Conservation (phyloP, 139 green algal genomes). For the Haematococcus lacustris region DNA sequence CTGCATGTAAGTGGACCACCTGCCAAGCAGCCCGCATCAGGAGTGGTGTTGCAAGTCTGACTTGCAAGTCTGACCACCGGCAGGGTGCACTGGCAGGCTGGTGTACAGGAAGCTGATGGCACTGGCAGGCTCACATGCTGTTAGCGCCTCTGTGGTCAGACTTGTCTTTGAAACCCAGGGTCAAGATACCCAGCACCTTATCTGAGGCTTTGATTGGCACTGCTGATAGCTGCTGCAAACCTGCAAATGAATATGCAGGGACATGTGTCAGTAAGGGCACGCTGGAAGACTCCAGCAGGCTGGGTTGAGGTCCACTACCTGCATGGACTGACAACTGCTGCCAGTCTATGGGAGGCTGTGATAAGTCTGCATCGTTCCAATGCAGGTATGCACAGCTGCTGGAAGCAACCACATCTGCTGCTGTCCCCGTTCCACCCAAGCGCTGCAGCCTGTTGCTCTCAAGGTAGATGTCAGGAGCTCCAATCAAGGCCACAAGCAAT, state of each 20-base stretch:
- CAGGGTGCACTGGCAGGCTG: too few species aligned
- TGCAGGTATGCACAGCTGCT: slow-evolving; percentile 10
- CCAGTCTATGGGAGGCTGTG: slow-evolving; percentile 12
- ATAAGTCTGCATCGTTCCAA: slow-evolving; percentile 2
- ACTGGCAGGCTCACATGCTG: too few species aligned
- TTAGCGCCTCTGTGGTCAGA: too few species aligned
- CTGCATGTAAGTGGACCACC: slow-evolving; percentile 44
- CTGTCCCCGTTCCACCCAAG: slow-evolving; percentile 6
- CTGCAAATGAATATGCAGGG: too few species aligned
- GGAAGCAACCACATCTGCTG: slow-evolving; percentile 11
- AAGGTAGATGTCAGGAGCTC: slow-evolving; percentile 17
- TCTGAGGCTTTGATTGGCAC: slow-evolving; percentile 34
- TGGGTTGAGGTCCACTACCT: too few species aligned
- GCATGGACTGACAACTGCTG: too few species aligned
- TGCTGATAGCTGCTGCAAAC: slow-evolving; percentile 18
- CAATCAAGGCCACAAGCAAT: slow-evolving; percentile 27
- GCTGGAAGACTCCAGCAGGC: too few species aligned
- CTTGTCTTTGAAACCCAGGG: slow-evolving; percentile 37
- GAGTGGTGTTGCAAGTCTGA: too few species aligned
- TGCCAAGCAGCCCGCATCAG: too few species aligned
- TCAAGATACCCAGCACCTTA: slow-evolving; percentile 31
- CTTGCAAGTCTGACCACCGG: too few species aligned
- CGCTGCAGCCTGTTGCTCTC: slow-evolving; percentile 22
- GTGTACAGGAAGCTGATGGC: too few species aligned
- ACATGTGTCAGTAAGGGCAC: too few species aligned